A percentile compares a stretch with the other conserved stretches of the same genome.
These are phyloP conservation scores for Saccharum officinarum DNA, from an alignment of 176 grass and related monocot genomes.

Conservation along the genomic window DNA sequence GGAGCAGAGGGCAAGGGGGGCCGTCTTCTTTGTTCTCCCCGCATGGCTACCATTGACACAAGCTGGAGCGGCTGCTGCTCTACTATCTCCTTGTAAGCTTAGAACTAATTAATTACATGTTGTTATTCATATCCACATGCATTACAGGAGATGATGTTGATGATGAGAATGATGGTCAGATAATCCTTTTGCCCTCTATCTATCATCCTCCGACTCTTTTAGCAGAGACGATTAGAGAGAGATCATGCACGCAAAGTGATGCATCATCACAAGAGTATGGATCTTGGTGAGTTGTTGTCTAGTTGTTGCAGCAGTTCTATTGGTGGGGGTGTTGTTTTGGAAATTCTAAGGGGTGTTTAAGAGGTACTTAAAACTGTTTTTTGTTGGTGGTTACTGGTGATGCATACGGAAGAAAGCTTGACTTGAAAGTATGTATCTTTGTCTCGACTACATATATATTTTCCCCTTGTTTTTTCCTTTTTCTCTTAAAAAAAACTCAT, in stretches of 20 bases:
- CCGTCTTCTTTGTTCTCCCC: slow-evolving; percentile 79
- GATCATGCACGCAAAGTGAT: slow-evolving; percentile 26
- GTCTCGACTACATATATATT: too few relatives aligned
- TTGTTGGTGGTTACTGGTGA: slow-evolving; percentile 9
- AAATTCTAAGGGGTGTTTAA: slow-evolving; percentile 9
- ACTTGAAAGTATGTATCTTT: slow-evolving; percentile 17
- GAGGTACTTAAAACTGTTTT: not conserved
- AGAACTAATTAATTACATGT: slow-evolving; percentile 53
- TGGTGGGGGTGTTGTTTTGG: slow-evolving; percentile 19
- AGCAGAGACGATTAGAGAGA: not conserved
- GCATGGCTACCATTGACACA: slow-evolving; percentile 79
- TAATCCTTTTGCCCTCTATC: slow-evolving; percentile 53
- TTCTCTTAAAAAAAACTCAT: not conserved
- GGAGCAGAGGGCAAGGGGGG: slow-evolving; percentile 56
- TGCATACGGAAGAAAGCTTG: slow-evolving; percentile 24
- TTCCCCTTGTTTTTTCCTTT: not conserved
- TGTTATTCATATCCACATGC: slow-evolving; percentile 51
- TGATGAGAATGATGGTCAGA: slow-evolving; percentile 12
- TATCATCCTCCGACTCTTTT: slow-evolving; percentile 30
- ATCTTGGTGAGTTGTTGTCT: slow-evolving; percentile 12
- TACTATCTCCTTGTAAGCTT: slow-evolving; percentile 79
- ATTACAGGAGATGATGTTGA: slow-evolving; percentile 56
- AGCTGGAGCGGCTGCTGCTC: not conserved
- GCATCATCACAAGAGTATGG: not conserved
- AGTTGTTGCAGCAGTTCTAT: not conserved